phyloP scores from a whole-genome alignment of 352 stramenopile genomes.

The Phytophthora uliginosa region DNA sequence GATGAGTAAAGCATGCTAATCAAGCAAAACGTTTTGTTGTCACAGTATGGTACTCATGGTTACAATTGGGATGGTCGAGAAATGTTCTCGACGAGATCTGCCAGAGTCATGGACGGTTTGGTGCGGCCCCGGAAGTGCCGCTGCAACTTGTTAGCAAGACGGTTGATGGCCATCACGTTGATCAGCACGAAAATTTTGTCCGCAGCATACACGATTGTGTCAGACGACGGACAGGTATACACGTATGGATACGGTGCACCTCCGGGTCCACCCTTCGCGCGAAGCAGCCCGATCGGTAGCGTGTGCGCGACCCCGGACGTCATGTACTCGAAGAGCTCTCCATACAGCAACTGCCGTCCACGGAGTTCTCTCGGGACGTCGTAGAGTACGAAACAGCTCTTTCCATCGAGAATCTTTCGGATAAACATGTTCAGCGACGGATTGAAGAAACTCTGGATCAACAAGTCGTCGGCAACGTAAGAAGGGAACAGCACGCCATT shows the following conservation, averaged over 20 bases:
- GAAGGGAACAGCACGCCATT: slow-evolving; percentile 83
- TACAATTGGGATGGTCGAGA: slow-evolving; percentile 26
- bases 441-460: slow-evolving; percentile 92
- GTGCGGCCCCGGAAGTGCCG: slow-evolving; percentile 64
- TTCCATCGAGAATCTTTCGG: slow-evolving; percentile 84
- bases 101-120: slow-evolving; percentile 32
- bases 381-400: slow-evolving; percentile 90
- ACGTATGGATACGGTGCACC: slow-evolving; percentile 81
- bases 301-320: slow-evolving; percentile 74
- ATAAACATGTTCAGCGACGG: slow-evolving; percentile 89
- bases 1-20: neutral
- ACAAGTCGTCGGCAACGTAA: slow-evolving; percentile 81
- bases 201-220: slow-evolving; percentile 66
- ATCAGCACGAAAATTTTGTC: slow-evolving; percentile 90
- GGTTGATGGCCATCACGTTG: slow-evolving; percentile 78
- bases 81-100: slow-evolving; percentile 37
- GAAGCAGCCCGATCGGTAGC: slow-evolving; percentile 82
- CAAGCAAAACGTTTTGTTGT: neutral
- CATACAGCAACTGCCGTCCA: slow-evolving; percentile 58
- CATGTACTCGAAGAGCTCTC: slow-evolving; percentile 84
- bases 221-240: slow-evolving; percentile 79
- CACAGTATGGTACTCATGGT: neutral
- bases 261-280: slow-evolving; percentile 54
- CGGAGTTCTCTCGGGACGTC: slow-evolving; percentile 73
- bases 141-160: slow-evolving; percentile 82